Conservation (phyloP, 2,329 filamentous ascomycete species). For the Aspergillus jensenii region DNA sequence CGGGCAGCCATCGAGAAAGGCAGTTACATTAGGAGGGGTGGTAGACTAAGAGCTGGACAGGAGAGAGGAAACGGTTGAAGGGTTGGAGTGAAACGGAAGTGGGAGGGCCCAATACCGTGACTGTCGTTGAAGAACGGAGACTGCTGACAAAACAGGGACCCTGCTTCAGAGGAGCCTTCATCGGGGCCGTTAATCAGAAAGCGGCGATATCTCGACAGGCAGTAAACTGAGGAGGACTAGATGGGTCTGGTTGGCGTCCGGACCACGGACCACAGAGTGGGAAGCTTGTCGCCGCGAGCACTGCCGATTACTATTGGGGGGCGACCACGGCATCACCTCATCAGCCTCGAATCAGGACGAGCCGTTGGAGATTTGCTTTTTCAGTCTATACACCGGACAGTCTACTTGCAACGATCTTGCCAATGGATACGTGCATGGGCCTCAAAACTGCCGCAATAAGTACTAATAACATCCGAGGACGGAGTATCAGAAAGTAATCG, state of each 20-base stretch:
- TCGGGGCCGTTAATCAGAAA: neutral
- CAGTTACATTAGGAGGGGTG: constrained; percentile 11
- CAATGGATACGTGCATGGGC: neutral
- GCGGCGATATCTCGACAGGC: constrained; percentile 7
- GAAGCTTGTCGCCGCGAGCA: constrained; percentile 4
- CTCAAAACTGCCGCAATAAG: neutral
- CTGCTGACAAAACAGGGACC: constrained; percentile 30
- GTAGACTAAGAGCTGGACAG: constrained; percentile 5
- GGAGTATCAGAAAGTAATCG: neutral
- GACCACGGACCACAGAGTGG: constrained; percentile 6
- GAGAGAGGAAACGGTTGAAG: constrained; percentile 1
- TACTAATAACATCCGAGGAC: neutral
- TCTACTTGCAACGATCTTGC: neutral
- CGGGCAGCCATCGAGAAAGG: constrained; percentile 23
- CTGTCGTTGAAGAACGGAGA: constrained; percentile 14
- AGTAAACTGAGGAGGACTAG: neutral
- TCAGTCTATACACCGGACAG: neutral
- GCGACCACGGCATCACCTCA: neutral
- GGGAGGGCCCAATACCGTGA: constrained; percentile 15
- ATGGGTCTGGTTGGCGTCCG: constrained; percentile 6
- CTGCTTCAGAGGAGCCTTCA: neutral
- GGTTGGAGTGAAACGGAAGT: constrained; percentile 3
- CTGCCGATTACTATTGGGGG: constrained; percentile 1
- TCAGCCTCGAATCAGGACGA: constrained; percentile 6
- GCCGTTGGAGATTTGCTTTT: constrained; percentile 8